Base-by-base conservation (phyloP, 345 rosid species). In the Eutrema japonicum region DNA sequence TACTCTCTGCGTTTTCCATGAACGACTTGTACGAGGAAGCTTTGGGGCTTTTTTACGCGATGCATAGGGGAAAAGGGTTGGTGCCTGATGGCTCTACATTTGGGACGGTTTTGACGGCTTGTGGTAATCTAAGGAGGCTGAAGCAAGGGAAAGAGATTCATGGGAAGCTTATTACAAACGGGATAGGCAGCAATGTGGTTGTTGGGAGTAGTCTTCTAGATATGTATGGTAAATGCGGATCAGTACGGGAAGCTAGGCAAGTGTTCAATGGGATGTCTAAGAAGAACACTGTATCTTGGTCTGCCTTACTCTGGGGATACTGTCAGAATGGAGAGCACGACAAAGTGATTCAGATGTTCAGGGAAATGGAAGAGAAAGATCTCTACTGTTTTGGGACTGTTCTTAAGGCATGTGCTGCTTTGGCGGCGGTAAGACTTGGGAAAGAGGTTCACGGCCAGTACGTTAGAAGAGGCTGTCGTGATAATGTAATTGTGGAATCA, bases 371-470 rank as follows among this genome's bases (percentile, higher is more conserved):
- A 27, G 77, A 77, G 53, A 70, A 50, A 54, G 96, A 87, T 80
- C 87, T 88, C 66, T 89, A 91, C 70, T 80, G 88, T 80, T 94
- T 85, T 1, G 98, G 98, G 53, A 94, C 90, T 56, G 80, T 94
- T 54, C 86, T 94, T 48, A 90, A 93, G 64, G 92, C 96, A 4
- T 91, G 96, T 80, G 86, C 93, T 46, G 98, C 96, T 65, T 78
- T 91, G 60, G 92, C 92, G 1, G 88, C 89, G 3, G 65, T 88
- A 18, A 85, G 83, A 67, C 87, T 77, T 75, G 97, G 97, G 64
- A 91, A 87, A 84, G 97, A 94, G 80, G 81, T 94, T 67, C 98
- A 94, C 52, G 88, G 96, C 65, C 93, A 88, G 77, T 94, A 94
- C 54, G 77, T 91, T 26, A 84, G 93, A 80, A 86, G 89, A 67